These are phyloP conservation scores for Megacollybia platyphylla DNA, from an alignment of 1,284 basidiomycete species.

Conservation along the genomic window DNA sequence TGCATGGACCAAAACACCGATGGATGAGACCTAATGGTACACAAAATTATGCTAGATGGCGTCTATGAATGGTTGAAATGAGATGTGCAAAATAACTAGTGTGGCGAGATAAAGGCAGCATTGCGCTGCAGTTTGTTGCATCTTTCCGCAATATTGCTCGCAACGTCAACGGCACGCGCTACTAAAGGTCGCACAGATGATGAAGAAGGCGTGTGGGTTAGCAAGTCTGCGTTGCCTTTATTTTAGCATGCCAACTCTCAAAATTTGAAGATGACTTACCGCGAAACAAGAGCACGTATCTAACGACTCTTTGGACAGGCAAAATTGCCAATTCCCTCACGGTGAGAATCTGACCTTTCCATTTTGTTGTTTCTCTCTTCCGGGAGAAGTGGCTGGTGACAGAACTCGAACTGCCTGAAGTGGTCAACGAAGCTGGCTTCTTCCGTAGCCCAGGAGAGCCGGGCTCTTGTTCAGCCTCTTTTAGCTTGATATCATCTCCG, in stretches of 20 bases:
- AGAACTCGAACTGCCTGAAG: background rate
- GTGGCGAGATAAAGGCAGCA: slow-evolving; percentile 31
- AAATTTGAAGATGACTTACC: slow-evolving; percentile 24
- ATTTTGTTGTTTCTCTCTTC: slow-evolving; percentile 5
- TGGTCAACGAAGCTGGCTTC: background rate
- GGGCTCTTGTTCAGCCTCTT: background rate
- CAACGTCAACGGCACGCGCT: slow-evolving; percentile 45
- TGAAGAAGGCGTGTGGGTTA: slow-evolving; percentile 21
- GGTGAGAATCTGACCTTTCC: slow-evolving; percentile 15
- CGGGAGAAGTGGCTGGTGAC: background rate
- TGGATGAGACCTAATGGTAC: background rate
- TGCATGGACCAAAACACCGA: background rate
- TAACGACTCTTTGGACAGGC: slow-evolving; percentile 56
- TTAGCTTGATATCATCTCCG: background rate
- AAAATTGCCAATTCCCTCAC: slow-evolving; percentile 56
- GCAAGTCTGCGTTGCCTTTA: slow-evolving; percentile 17
- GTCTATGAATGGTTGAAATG: slow-evolving; percentile 4
- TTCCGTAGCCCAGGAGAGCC: background rate
- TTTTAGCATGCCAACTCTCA: slow-evolving; percentile 2
- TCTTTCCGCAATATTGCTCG: slow-evolving; percentile 44
- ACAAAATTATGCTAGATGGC: background rate
- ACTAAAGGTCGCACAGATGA: slow-evolving; percentile 29
- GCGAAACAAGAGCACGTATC: slow-evolving; percentile 56
- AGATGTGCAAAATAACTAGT: background rate
- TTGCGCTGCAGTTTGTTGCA: slow-evolving; percentile 57